phyloP scores from a whole-genome alignment of 2,329 filamentous ascomycete species.

The Penicillium fuscoglaucum region DNA sequence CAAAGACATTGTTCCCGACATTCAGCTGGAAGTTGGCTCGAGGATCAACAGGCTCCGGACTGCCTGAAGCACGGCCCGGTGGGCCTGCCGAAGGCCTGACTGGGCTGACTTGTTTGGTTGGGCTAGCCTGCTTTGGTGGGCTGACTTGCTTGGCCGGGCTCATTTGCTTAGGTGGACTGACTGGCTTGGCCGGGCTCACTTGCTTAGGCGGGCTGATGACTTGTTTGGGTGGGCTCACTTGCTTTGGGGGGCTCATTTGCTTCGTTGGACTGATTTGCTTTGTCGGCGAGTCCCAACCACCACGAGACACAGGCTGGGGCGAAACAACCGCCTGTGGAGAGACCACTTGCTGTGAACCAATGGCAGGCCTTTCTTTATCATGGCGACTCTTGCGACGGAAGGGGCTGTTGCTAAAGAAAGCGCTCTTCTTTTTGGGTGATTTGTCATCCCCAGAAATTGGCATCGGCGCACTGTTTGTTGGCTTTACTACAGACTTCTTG shows the following conservation, averaged over 20 bases:
- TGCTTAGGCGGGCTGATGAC: background rate
- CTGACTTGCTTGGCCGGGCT: constrained; percentile 37
- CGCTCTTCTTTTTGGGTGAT: constrained; percentile 64
- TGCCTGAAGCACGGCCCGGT: constrained; percentile 46
- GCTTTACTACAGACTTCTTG: constrained; percentile 72
- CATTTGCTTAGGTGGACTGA: constrained; percentile 14
- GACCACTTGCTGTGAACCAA: constrained; percentile 33
- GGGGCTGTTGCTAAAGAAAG: constrained; percentile 90
- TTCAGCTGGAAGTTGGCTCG: constrained; percentile 91
- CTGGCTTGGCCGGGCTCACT: constrained; percentile 14
- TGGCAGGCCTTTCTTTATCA: constrained; percentile 59
- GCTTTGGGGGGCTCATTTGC: background rate
- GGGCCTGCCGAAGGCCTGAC: constrained; percentile 42
- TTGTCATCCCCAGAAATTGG: constrained; percentile 61
- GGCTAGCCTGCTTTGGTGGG: constrained; percentile 39
- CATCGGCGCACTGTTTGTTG: constrained; percentile 39
- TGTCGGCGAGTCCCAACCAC: constrained; percentile 10
- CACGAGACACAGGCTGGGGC: background rate
- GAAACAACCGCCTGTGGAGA: constrained; percentile 8
- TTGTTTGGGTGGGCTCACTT: background rate
- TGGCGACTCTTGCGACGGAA: constrained; percentile 89
- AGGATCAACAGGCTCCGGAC: constrained; percentile 85
- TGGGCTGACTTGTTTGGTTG: constrained; percentile 45
- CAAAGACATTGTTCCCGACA: constrained; percentile 92
- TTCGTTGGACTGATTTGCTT: constrained; percentile 8